Evolutionary conservation across 2,329 filamentous ascomycete genomes (phyloP), one percentile per base, ranked within the genome.

Genomic region (Claviceps sorghi): DNA sequence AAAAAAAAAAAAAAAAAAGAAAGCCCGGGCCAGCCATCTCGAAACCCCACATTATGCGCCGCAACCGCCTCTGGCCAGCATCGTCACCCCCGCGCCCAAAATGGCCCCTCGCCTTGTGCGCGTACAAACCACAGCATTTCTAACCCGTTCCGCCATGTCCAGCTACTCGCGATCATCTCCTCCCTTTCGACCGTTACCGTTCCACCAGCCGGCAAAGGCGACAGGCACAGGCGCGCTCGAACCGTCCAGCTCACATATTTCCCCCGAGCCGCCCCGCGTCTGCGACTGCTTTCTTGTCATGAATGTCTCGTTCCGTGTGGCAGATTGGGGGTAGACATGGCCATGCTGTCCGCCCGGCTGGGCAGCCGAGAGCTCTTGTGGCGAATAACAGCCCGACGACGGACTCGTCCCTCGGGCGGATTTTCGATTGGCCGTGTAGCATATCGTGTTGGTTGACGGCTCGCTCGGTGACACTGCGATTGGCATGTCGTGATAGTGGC

Each of bases 391-490:
- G 4, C 30, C 13, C 15, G 42, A 49, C 46, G 53, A 42, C 8
- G 56, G 51, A 8, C 52, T 52, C 52, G 52, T 52, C 22, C 36
- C 50, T 45, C 45, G 52, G 5, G 54, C 36, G n/a, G 45, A 42
- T 49, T 60, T 60, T 40, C 26, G 34, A 41, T 60, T 57, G 19
- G 41, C 15, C 30, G 26, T 5, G 5, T 26, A 5, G 26, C 26
- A 26, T 26, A 26, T 26, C 26, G 26, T 3, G 5, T 53, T 52
- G 4, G 58, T 52, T 38, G 63, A 62, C 1, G 58, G 55, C 19
- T 64, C 62, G 1, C 49, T 54, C 1, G 59, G 58, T 1, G 57
- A 56, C 26, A 54, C 58, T 0, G 62, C 57, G 2, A 59, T 55
- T 2, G 57, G 42, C 45, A 48, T 52, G 40, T 56, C 53, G 48